These are phyloP conservation scores for Pythium coloratum DNA, from an alignment of 352 stramenopile species.

Conservation along the genomic window DNA sequence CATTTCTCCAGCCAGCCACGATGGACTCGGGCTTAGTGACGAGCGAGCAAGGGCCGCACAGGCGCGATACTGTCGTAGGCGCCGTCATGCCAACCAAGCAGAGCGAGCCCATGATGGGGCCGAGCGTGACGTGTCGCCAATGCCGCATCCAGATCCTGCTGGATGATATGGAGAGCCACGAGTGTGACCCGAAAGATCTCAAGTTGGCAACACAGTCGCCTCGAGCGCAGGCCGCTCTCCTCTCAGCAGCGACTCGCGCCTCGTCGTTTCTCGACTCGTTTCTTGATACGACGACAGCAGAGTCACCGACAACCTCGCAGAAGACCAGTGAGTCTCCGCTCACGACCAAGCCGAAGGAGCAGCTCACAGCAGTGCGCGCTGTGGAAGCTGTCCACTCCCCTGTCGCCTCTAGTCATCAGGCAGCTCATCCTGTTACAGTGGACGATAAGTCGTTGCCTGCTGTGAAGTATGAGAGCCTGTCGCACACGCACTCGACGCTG, in stretches of 20 bases:
- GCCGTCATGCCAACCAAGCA: slow-evolving; percentile 4
- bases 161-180: slow-evolving; percentile 66
- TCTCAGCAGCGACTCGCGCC: slow-evolving; percentile 15
- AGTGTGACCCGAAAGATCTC: slow-evolving; percentile 39
- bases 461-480: slow-evolving; percentile 20
- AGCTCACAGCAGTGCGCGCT: neutral
- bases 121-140: slow-evolving; percentile 52
- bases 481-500: slow-evolving; percentile 9
- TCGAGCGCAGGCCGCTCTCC: slow-evolving; percentile 5
- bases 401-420: neutral
- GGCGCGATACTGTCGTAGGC: slow-evolving; percentile 12
- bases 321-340: slow-evolving; percentile 15
- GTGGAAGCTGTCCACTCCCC: slow-evolving; percentile 6
- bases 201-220: slow-evolving; percentile 20
- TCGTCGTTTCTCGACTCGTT: slow-evolving; percentile 45
- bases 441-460: neutral
- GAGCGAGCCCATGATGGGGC: slow-evolving; percentile 8
- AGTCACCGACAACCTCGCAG: slow-evolving; percentile 7
- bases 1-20: neutral
- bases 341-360: slow-evolving; percentile 1
- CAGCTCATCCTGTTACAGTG: neutral
- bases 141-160: slow-evolving; percentile 51
- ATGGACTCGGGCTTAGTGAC: slow-evolving; percentile 64
- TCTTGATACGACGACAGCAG: slow-evolving; percentile 24
- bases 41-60: slow-evolving; percentile 34